phyloP scores from a whole-genome alignment of 2,329 filamentous ascomycete species.

The Mariannaea elegans region DNA sequence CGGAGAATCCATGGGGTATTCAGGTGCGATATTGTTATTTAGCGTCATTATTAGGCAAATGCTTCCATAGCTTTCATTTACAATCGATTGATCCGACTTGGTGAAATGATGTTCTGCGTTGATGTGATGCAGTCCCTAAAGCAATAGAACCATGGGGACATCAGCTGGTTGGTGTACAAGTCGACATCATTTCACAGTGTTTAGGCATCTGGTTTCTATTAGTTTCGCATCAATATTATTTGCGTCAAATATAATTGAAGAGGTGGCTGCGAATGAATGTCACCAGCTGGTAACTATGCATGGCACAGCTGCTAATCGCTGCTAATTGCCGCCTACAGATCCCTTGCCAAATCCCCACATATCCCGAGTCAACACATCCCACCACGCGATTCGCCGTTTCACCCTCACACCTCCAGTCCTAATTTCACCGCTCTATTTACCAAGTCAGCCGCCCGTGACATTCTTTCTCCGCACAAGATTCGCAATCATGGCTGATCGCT shows the following conservation, averaged over 20 bases:
- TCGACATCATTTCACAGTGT: no score
- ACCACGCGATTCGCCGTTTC: constrained; percentile 21
- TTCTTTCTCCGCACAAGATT: neutral
- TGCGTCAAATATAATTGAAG: no score
- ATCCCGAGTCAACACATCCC: constrained; percentile 35
- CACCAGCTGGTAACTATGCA: no score
- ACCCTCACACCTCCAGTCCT: constrained; percentile 6
- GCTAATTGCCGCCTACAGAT: no score
- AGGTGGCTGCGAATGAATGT: no score
- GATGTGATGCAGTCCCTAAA: no score
- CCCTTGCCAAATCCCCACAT: neutral
- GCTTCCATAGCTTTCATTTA: neutral
- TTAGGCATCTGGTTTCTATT: no score
- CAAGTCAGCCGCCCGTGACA: neutral
- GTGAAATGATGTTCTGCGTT: neutral
- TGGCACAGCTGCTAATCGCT: neutral
- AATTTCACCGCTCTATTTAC: neutral
- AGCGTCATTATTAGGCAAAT: constrained; percentile 18
- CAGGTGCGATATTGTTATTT: constrained; percentile 17
- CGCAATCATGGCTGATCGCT: constrained; percentile 36
- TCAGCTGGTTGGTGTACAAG: no score
- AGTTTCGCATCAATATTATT: no score
- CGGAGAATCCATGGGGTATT: neutral
- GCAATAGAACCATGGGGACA: no score
- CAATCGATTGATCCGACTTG: neutral